Conservation (phyloP, 352 stramenopile species). For the Aphanomyces astaci region DNA sequence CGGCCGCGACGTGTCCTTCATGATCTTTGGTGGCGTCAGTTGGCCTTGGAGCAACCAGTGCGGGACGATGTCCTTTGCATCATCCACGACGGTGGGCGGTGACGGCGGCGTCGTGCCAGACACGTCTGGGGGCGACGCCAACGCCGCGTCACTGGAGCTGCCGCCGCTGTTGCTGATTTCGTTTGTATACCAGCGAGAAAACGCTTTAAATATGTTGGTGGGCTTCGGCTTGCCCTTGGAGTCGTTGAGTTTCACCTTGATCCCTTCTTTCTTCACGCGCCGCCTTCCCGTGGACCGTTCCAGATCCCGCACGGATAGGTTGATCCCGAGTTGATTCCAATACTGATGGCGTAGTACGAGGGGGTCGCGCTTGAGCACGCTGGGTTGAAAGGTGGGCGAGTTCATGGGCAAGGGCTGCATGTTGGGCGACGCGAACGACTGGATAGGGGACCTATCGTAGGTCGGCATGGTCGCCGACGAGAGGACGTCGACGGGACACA, state of each 20-base stretch:
- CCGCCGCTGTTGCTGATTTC: conserved; percentile 27
- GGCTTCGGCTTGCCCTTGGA: conserved; percentile 31
- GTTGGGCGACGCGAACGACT: not conserved
- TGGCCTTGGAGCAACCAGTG: conserved; percentile 14
- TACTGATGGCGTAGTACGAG: conserved; percentile 81
- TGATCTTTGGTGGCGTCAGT: conserved; percentile 6
- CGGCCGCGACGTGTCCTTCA: conserved; percentile 16
- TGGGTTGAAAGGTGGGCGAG: conserved; percentile 1
- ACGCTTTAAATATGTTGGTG: conserved; percentile 74
- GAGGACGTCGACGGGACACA: conserved; percentile 19
- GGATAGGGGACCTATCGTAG: not conserved
- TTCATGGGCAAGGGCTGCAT: conserved; percentile 13
- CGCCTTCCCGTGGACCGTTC: conserved; percentile 65
- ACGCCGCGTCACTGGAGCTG: not conserved
- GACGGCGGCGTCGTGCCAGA: not conserved
- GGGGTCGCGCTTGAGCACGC: conserved; percentile 56
- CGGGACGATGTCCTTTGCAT: not conserved
- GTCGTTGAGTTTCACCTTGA: conserved; percentile 77
- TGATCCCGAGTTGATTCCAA: conserved; percentile 79
- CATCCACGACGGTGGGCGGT: not conserved
- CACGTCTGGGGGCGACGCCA: not conserved
- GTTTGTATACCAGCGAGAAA: conserved; percentile 67
- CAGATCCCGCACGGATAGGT: conserved; percentile 65
- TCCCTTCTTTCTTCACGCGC: conserved; percentile 51
- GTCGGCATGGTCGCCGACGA: too few relatives aligned